Conservation (phyloP, 164 flowering plant species). For the Chimonanthus salicifolius region DNA sequence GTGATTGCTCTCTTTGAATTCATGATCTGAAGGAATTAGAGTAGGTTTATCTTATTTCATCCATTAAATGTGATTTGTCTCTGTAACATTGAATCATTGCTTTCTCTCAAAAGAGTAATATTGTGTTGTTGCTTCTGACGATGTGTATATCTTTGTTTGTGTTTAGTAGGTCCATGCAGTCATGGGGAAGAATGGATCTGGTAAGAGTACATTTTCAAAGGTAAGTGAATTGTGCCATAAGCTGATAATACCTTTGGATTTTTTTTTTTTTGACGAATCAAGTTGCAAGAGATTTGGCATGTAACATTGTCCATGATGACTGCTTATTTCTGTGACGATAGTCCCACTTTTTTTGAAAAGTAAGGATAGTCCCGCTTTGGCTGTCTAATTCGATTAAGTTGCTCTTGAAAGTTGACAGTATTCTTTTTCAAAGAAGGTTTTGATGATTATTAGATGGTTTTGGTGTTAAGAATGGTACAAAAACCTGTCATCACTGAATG, state of each 20-base stretch:
- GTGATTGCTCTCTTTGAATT: no score
- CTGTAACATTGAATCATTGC: background rate
- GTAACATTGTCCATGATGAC: background rate
- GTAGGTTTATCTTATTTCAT: background rate
- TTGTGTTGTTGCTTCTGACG: background rate
- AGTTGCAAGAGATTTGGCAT: background rate
- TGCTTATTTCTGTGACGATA: background rate
- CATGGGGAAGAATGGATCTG: constrained; percentile 99
- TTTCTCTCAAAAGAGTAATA: no score
- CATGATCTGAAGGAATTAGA: no score
- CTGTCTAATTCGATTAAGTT: background rate
- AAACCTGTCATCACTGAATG: no score
- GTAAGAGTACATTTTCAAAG: constrained; percentile 98
- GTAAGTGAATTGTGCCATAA: constrained; percentile 28
- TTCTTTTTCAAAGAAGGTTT: background rate
- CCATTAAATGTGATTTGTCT: background rate
- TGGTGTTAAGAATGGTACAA: background rate
- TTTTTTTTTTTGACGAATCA: background rate
- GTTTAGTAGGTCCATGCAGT: constrained; percentile 74
- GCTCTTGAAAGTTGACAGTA: background rate
- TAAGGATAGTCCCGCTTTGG: background rate
- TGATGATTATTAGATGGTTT: background rate
- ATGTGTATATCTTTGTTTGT: constrained; percentile 1
- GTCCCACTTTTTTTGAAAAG: background rate
- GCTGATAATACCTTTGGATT: background rate